Conservation (phyloP, 2,329 filamentous ascomycete genomes). For the Hypomyces rosellus region DNA sequence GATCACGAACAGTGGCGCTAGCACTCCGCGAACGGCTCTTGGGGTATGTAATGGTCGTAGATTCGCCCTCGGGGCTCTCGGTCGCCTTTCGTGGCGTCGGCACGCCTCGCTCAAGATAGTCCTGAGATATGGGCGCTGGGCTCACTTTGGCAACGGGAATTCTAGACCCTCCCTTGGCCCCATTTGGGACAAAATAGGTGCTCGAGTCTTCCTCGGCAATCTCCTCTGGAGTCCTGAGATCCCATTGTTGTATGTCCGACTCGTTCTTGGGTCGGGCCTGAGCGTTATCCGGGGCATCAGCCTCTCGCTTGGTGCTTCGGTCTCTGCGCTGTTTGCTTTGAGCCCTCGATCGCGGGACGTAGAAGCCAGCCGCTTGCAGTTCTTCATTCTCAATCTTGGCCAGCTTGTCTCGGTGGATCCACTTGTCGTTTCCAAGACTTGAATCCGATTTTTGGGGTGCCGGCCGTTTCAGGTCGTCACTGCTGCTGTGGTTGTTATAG, state of each 20-base stretch:
- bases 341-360: conserved; percentile 48
- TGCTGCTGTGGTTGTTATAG: conserved; percentile 16
- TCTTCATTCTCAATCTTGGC: conserved; percentile 76
- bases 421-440: conserved; percentile 52
- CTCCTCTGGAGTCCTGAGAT: conserved; percentile 72
- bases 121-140: conserved; percentile 65
- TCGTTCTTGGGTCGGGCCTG: conserved; percentile 37
- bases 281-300: conserved; percentile 25
- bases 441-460: conserved; percentile 21
- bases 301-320: conserved; percentile 30
- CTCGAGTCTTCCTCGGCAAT: conserved; percentile 55
- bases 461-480: conserved; percentile 21
- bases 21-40: conserved; percentile 66
- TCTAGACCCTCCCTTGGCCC: conserved; percentile 60
- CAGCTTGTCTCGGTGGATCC: conserved; percentile 82
- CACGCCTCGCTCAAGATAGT: conserved; percentile 68
- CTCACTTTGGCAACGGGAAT: conserved; percentile 83
- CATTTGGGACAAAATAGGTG: conserved; percentile 42
- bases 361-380: conserved; percentile 70
- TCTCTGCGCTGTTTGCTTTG: conserved; percentile 42
- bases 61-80: conserved; percentile 49
- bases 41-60: conserved; percentile 42
- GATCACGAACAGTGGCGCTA: conserved; percentile 46
- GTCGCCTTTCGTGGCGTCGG: conserved; percentile 57
- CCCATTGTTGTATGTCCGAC: conserved; percentile 52